Conservation (phyloP, 2,329 filamentous ascomycete genomes). For the Teratosphaeria gauchensis region DNA sequence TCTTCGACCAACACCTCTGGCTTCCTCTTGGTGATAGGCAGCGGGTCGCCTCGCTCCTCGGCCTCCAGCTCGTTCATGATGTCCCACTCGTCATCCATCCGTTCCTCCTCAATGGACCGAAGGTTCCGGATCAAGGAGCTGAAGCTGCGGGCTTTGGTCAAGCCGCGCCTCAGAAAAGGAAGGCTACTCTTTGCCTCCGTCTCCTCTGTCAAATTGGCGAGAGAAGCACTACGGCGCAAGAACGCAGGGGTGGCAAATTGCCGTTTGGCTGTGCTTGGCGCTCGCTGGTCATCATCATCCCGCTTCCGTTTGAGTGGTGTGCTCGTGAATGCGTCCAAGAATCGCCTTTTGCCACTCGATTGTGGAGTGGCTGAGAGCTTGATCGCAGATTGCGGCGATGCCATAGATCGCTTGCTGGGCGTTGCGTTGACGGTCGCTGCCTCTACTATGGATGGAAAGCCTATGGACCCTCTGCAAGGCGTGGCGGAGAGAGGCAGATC, state of each 20-base stretch:
- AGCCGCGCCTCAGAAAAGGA: constrained; percentile 34
- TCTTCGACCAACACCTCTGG: constrained; percentile 32
- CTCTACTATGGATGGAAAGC: constrained; percentile 1
- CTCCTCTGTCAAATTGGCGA: constrained; percentile 52
- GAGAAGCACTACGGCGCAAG: constrained; percentile 43
- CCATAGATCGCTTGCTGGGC: constrained; percentile 24
- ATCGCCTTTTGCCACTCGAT: constrained; percentile 50
- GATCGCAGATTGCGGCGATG: constrained; percentile 6
- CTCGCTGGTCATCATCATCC: constrained; percentile 21
- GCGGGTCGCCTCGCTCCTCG: constrained; percentile 19
- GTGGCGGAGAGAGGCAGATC: constrained; percentile 54
- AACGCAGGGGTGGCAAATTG: constrained; percentile 62
- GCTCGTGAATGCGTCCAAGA: constrained; percentile 51
- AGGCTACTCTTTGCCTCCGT: constrained; percentile 27
- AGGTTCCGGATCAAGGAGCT: constrained; percentile 66
- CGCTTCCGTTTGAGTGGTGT: constrained; percentile 50
- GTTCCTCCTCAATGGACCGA: constrained; percentile 59
- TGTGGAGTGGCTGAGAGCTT: constrained; percentile 34
- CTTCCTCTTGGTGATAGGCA: constrained; percentile 1
- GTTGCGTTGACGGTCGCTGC: constrained; percentile 15
- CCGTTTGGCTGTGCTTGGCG: constrained; percentile 17
- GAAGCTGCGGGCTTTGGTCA: constrained; percentile 51
- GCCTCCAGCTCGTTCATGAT: constrained; percentile 62
- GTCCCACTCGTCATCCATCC: constrained; percentile 63
- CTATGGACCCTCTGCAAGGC: constrained; percentile 22